Base-by-base conservation (phyloP, 2,329 filamentous ascomycete species). In the Penicillium sp. region DNA sequence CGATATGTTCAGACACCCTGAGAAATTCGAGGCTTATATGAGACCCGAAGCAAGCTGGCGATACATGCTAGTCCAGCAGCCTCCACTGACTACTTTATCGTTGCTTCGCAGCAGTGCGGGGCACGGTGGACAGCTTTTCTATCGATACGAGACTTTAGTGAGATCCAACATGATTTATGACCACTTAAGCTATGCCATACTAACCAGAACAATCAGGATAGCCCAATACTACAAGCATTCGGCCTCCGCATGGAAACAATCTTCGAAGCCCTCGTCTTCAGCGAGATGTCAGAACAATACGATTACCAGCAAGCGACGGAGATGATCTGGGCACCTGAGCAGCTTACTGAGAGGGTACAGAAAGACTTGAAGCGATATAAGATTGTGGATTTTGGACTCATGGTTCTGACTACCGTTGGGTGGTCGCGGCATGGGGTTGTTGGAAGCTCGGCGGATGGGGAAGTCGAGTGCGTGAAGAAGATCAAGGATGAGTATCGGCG, bases 41-140 rank as follows among this genome's bases (percentile, higher is more conserved):
- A 39, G 48, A 5, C 40, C 24, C 3, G 42, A 54, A 21, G 53
- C 53, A 4, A 54, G 48, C 21, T 54, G 53, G 48, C 47, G 53
- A 3, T 34, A 42, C 10, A 54, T 54, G 48, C 13, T 54, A 11
- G 36, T 54, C 10, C 34, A 47, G n/a, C 53, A 54, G 13, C 53
- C 53, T 3, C 48, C 53, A 4, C 34, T n/a, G 14, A 18, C 22
- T 40, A 51, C 43, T 6, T 8, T 47, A n/a, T 27, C 49, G 24
- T 16, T 51, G 7, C 18, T 51, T 13, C n/a, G 49, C 7, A 47
- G 43, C 40, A 51, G 38, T 47, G 18, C 40, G 5, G 49, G 49
- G 1, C 49, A 51, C 18, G 49, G 49, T 7, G 49, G 49, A 1
- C 43, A 51, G 18, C 8, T 11, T 29, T 31, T 51, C 18, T 51